Evolutionary conservation across 495 filamentous ascomycete genomes (phyloP), one percentile per base, ranked within the genome.

Genomic region (Penicillium arizonense): DNA sequence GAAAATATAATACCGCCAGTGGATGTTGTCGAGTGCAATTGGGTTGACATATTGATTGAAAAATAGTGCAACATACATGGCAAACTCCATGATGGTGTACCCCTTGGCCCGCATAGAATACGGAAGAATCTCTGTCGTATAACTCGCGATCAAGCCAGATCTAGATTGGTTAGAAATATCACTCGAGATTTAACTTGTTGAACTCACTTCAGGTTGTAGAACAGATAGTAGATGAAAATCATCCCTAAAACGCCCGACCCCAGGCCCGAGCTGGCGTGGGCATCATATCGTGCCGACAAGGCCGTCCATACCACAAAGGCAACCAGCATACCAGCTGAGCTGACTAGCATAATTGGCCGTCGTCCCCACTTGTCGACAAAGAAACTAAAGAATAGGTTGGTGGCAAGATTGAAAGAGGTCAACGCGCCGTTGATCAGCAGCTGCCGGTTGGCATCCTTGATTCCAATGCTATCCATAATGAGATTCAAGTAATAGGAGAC

Each of bases 81-180:
- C 82, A 45, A 87, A 74, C 58, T 82, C 81, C 74, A 83, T 80
- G 45, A 83, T 72, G 65, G 87, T 83, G 72, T 87, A 82, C 37
- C 85, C 85, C 74, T 88, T 90, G 37, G 85, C 84, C 14, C 85
- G 80, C 51, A 88, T 74, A 40, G 80, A 77, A 71, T 84, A 90
- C 0, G 85, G 85, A 11, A 86, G 70, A 32, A 89, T 82, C 70
- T 88, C 86, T 24, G 85, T 74, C 0, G 82, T 79, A 56, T 87
- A 87, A 26, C 84, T 81, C 43, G 86, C 79, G 28, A 87, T 71
- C 47, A 88, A 69, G 39, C 83, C 81, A 3, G 82, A 82, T 65
- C 82, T 84, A 43, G 11, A 30, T 10, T 21, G 16, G 24, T 48
- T 7, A 48, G 46, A 7, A 6, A 26, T 18, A 10, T 7, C 16